Evolutionary conservation across 345 rosid species (phyloP).

Genomic region (Eucalyptus albens): DNA sequence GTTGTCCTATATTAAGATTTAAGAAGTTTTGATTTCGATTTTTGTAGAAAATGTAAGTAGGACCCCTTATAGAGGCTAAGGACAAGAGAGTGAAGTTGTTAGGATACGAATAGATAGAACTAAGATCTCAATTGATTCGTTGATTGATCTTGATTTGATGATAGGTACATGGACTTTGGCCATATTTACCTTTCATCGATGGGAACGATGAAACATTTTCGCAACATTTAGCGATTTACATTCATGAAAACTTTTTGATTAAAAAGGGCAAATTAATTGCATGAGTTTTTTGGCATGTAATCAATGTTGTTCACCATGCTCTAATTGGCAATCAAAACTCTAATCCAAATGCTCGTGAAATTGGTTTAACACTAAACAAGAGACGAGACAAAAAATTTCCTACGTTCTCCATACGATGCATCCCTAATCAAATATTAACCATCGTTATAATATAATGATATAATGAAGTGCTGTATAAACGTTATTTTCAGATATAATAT

Average conservation of each 20-base stretch:
- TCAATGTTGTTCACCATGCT: not conserved
- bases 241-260: not conserved
- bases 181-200: not conserved
- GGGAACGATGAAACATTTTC: not conserved
- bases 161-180: not conserved
- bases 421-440: not conserved
- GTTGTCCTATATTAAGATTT: fast-evolving
- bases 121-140: not conserved
- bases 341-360: not conserved
- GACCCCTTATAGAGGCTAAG: not conserved
- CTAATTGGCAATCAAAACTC: not conserved
- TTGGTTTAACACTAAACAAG: not conserved
- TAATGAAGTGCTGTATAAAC: not conserved
- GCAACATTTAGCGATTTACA: not conserved
- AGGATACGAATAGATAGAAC: not conserved
- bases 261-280: too few species aligned
- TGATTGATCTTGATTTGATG: not conserved
- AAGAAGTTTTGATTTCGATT: not conserved
- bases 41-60: fast-evolving
- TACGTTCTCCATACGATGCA: not conserved
- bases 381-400: not conserved
- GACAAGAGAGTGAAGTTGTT: not conserved
- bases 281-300: not conserved
- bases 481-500: not conserved
- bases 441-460: not conserved